These are phyloP conservation scores for Paraglomus brasilianum DNA, from an alignment of 192 early-diverging fungal species.

Conservation along the genomic window DNA sequence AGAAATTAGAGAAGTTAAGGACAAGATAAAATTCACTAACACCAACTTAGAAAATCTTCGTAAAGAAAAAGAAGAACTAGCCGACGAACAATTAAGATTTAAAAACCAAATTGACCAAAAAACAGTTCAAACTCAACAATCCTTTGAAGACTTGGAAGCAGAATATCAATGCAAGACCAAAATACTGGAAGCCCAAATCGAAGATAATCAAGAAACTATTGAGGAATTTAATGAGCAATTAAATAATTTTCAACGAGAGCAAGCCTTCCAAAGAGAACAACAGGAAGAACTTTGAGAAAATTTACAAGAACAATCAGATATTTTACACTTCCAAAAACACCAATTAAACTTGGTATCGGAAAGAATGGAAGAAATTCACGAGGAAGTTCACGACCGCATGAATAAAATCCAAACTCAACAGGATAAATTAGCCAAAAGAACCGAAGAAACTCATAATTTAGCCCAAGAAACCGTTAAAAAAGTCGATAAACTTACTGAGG, in stretches of 20 bases:
- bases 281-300: background rate
- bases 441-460: conserved; percentile 2
- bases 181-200: background rate
- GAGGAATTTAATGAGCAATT: background rate
- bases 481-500: conserved; percentile 3
- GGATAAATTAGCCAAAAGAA: background rate
- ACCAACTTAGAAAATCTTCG: conserved; percentile 5
- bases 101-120: conserved; percentile 4
- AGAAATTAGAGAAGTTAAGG: conserved; percentile 7
- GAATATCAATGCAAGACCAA: background rate
- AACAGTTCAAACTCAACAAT: background rate
- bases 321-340: background rate
- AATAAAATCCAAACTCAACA: background rate
- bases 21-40: background rate
- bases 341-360: conserved; percentile 4
- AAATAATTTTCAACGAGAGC: background rate
- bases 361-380: conserved; percentile 5
- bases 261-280: background rate
- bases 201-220: conserved; percentile 16
- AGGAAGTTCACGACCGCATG: conserved; percentile 6
- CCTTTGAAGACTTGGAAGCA: background rate
- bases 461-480: conserved; percentile 9
- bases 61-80: background rate
- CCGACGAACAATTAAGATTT: background rate
- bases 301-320: background rate